Conservation (phyloP, 495 filamentous ascomycete genomes). For the Penicillium lividum region DNA sequence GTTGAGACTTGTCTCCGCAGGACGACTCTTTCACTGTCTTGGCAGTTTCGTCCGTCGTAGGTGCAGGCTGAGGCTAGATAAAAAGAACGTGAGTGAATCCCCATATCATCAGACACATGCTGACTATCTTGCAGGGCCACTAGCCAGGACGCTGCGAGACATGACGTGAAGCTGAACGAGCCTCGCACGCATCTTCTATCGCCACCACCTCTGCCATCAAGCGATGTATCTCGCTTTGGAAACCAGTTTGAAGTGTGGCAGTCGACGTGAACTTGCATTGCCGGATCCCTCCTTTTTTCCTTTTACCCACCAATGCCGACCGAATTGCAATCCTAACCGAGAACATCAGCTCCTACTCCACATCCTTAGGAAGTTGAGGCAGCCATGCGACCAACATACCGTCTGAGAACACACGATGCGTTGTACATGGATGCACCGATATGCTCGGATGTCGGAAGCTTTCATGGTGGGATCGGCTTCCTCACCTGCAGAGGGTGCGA, state of each 20-base stretch:
- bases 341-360: too few relatives aligned
- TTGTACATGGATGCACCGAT: not conserved
- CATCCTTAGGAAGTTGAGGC: not conserved
- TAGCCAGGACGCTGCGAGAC: constrained; percentile 5
- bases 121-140: constrained; percentile 2
- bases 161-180: constrained; percentile 1
- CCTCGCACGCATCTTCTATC: constrained; percentile 2
- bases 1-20: too few relatives aligned
- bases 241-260: not conserved
- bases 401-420: not conserved
- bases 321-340: too few relatives aligned
- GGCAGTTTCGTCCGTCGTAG: not conserved
- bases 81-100: not conserved
- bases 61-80: not conserved
- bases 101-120: not conserved
- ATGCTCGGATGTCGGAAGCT: not conserved
- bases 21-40: not conserved
- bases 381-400: not conserved
- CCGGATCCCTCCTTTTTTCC: not conserved
- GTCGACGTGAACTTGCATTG: not conserved
- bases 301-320: too few relatives aligned
- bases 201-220: not conserved
- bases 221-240: not conserved
- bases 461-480: not conserved
- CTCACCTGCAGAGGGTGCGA: not conserved